Base-by-base conservation (phyloP, 306 rosid genomes). In the Prunus davidiana region DNA sequence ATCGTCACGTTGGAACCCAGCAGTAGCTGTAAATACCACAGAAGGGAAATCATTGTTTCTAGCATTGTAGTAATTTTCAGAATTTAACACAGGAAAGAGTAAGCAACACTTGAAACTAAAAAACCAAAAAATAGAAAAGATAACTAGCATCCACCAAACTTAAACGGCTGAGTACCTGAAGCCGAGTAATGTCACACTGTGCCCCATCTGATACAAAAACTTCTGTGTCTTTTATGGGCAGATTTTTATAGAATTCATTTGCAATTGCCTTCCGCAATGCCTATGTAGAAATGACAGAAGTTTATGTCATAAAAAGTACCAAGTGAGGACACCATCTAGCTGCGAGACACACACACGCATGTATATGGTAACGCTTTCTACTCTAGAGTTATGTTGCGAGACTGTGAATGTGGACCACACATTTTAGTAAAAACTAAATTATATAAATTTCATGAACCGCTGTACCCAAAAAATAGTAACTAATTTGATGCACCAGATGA, bases 141-240 rank as follows among this genome's bases (percentile, higher is more conserved):
- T n/a, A 75, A 41, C 27, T 75, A 38, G 45, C 34, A 72, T 72
- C 43, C 76, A 18, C 73, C 41, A 62, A 64, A 45, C 51, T 30
- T 71, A n/a, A 69, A 45, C 58, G 50, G 25, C 73, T 69, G 41
- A 75, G 64, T 83, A 88, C 94, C 94, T 91, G 97, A 60, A 89
- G 91, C 52, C 97, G 97, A 71, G 89, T 79, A 62, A 91, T 91
- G 79, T 91, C 97, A 80, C 97, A 84, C 67, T 91, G 90, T 45
- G 97, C 85, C 13, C 97, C 94, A 80, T 89, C 97, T 62, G 97
- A 86, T 68, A 91, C 86, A 82, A 89, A 89, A 84, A 89, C 84
- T 51, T 91, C 94, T 0, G 83, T 61, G 63, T 79, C 84, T 73
- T 87, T 85, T 68, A 91, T 84, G 13, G 71, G 87, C 57, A 81